Evolutionary conservation across 495 filamentous ascomycete species (phyloP).

Genomic region (Penicilliopsis zonata): DNA sequence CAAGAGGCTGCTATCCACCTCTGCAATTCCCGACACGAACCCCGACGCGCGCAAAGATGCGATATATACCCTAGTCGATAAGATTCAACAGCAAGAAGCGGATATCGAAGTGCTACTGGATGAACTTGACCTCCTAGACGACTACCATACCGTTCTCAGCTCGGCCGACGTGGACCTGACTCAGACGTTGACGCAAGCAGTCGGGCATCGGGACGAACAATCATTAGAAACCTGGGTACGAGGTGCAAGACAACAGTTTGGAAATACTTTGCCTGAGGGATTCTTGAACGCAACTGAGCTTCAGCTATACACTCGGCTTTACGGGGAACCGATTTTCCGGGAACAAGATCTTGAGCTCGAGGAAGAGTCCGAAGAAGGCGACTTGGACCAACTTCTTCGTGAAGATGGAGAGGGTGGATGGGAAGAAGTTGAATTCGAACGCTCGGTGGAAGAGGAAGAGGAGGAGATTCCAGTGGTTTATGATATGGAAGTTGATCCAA

Average conservation of each 20-base stretch:
- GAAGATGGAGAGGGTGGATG: conserved; percentile 46
- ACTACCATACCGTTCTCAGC: conserved; percentile 9
- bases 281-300: conserved; percentile 60
- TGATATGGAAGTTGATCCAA: conserved; percentile 25
- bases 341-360: conserved; percentile 23
- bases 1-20: conserved; percentile 16
- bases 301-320: conserved; percentile 65
- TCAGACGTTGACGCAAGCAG: conserved; percentile 9
- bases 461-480: conserved; percentile 21
- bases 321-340: conserved; percentile 52
- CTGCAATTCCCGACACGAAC: conserved; percentile 8
- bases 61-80: conserved; percentile 27
- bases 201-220: conserved; percentile 20
- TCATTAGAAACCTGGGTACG: conserved; percentile 53
- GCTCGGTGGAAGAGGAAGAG: conserved; percentile 9
- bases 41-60: conserved; percentile 12
- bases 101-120: conserved; percentile 23
- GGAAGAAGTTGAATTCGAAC: conserved; percentile 46
- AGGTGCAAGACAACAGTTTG: conserved; percentile 58
- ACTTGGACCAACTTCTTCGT: conserved; percentile 34
- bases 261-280: conserved; percentile 64
- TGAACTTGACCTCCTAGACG: conserved; percentile 20
- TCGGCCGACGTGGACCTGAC: conserved; percentile 11
- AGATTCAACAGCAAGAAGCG: conserved; percentile 24
- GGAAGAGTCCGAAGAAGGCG: conserved; percentile 21